A percentile compares a stretch with the other conserved stretches of the same genome.
Evolutionary conservation across 495 filamentous ascomycete species (phyloP).

Genomic region (Aspergillus baeticus): DNA sequence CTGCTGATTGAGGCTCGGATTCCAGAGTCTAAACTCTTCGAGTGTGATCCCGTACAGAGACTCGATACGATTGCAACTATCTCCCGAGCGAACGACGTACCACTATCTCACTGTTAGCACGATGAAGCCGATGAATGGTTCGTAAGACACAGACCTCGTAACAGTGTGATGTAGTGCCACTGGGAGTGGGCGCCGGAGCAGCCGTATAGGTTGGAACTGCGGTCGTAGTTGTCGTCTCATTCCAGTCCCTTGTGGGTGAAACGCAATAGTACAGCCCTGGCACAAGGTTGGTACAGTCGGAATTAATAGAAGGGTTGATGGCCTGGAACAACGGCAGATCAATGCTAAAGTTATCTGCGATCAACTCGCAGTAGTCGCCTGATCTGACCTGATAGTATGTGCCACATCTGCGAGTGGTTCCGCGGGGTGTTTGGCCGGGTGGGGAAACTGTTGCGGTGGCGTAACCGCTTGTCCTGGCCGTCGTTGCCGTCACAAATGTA

Average conservation of each 20-base stretch:
- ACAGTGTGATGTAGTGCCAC: conserved; percentile 4
- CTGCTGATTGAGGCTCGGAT: conserved; percentile 4
- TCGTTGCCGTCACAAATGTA: not conserved
- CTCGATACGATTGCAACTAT: conserved; percentile 6
- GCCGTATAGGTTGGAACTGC: not conserved
- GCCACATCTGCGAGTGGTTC: conserved; percentile 6
- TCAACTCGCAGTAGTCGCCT: conserved; percentile 13
- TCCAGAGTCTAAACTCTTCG: not conserved
- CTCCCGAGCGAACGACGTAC: conserved; percentile 12
- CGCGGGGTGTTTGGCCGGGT: not conserved
- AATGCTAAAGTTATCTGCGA: conserved; percentile 6
- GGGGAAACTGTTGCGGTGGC: conserved; percentile 3
- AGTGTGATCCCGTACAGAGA: not conserved
- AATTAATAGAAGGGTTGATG: conserved; percentile 12
- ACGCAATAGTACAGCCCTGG: conserved; percentile 13
- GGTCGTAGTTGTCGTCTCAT: conserved; percentile 4
- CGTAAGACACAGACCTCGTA: not conserved
- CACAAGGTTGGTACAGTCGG: conserved; percentile 14
- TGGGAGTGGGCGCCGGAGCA: conserved; percentile 9
- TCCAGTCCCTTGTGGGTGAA: conserved; percentile 8
- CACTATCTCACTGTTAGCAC: conserved; percentile 1
- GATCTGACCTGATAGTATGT: conserved; percentile 5
- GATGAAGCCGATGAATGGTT: not conserved
- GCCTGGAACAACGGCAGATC: conserved; percentile 5
- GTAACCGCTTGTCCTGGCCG: not conserved